These are phyloP conservation scores for Cladosporium halotolerans DNA, from an alignment of 2,329 filamentous ascomycete genomes.

Conservation along the genomic window DNA sequence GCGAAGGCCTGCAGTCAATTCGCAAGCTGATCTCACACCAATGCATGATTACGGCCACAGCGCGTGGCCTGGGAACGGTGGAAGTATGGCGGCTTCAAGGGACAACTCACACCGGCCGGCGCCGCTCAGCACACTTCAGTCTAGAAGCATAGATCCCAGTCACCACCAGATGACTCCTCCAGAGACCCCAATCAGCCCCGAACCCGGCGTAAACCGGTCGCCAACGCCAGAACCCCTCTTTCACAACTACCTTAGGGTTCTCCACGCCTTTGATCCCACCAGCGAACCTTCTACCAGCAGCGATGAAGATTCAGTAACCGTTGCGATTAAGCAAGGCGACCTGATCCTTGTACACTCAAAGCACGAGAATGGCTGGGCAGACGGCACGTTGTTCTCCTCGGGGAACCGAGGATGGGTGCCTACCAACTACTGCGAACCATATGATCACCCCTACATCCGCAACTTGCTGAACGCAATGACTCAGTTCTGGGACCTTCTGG, in stretches of 20 bases:
- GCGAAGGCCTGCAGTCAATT: neutral
- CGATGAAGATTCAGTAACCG: conserved; percentile 56
- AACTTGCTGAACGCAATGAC: conserved; percentile 79
- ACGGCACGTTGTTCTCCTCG: conserved; percentile 80
- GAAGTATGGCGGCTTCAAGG: conserved; percentile 8
- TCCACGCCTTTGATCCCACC: conserved; percentile 83
- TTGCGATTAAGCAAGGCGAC: conserved; percentile 84
- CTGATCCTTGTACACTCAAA: conserved; percentile 92
- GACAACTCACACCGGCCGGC: conserved; percentile 1
- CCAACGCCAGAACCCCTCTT: conserved; percentile 55
- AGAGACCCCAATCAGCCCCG: conserved; percentile 16
- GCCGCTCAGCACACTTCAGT: conserved; percentile 7
- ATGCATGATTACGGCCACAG: conserved; percentile 4
- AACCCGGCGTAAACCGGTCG: conserved; percentile 9
- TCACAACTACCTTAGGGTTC: conserved; percentile 89
- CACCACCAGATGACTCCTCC: conserved; percentile 17
- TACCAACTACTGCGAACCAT: conserved; percentile 96
- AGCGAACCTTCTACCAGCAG: conserved; percentile 72
- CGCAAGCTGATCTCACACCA: neutral
- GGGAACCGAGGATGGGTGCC: conserved; percentile 91
- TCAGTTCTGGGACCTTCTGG: conserved; percentile 87
- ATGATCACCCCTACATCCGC: conserved; percentile 81
- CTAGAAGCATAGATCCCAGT: neutral
- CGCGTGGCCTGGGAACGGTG: conserved; percentile 1
- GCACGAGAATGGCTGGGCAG: conserved; percentile 97